phyloP scores from a whole-genome alignment of 148 eudicot genomes.

The Simmondsia chinensis region DNA sequence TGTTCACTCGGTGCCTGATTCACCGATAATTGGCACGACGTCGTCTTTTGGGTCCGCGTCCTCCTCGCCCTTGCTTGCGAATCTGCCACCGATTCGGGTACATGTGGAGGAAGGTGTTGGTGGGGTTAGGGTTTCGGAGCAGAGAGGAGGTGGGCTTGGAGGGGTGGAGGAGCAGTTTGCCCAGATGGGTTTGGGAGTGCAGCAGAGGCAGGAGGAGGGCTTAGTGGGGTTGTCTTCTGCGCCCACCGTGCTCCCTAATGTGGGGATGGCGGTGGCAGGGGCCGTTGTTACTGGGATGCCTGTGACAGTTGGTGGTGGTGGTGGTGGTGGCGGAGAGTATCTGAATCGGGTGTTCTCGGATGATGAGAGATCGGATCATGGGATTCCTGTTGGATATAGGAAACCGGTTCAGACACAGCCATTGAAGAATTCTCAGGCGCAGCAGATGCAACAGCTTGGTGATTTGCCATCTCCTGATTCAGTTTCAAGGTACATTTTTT shows the following conservation, averaged over 20 bases:
- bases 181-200: no score
- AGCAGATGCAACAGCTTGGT: no score
- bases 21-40: conserved; percentile 50
- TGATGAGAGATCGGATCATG: conserved; percentile 66
- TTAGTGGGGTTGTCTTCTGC: conserved; percentile 23
- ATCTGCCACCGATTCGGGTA: conserved; percentile 70
- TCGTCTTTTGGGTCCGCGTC: conserved; percentile 80
- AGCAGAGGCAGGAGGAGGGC: conserved; percentile 19
- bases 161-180: no score
- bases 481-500: conserved; percentile 51
- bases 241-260: no score
- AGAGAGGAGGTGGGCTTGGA: conserved; percentile 7
- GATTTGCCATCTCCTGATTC: conserved; percentile 69
- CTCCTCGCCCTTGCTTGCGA: conserved; percentile 46
- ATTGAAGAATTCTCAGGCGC: no score
- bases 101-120: conserved; percentile 35
- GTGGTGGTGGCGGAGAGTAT: conserved; percentile 34
- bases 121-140: no score
- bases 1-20: conserved; percentile 71
- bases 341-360: conserved; percentile 33
- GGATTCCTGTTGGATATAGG: conserved; percentile 24
- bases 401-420: conserved; percentile 21
- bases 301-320: conserved; percentile 12
- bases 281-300: conserved; percentile 2
- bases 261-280: no score